Conservation (phyloP, 768 basidiomycete species). For the Fistulinella prunicolor region DNA sequence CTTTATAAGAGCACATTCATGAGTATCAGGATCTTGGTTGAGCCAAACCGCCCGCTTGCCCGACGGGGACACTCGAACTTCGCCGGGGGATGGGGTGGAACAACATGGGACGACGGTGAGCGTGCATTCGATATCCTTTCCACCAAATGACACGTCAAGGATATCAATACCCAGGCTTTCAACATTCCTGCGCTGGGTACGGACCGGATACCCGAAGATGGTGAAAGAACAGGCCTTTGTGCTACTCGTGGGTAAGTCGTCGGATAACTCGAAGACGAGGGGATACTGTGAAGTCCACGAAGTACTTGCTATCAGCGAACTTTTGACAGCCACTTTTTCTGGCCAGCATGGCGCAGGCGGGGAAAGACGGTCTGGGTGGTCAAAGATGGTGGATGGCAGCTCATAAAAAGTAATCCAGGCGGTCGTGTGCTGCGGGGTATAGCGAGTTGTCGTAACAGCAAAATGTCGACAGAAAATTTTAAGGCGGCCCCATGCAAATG, state of each 20-base stretch:
- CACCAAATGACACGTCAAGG: conserved; percentile 14
- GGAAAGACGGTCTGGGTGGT: background rate
- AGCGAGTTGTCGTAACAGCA: conserved; percentile 3
- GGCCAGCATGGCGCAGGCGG: conserved; percentile 15
- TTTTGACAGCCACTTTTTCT: conserved; percentile 1
- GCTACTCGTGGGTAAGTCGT: conserved; percentile 7
- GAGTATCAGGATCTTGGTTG: conserved; percentile 13
- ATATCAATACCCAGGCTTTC: conserved; percentile 1
- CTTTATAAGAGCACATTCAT: conserved; percentile 50
- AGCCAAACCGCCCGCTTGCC: conserved; percentile 24
- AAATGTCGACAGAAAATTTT: conserved; percentile 14
- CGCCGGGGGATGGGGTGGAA: conserved; percentile 10
- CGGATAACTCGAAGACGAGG: conserved; percentile 11
- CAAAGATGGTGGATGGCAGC: conserved; percentile 14
- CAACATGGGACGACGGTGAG: conserved; percentile 6
- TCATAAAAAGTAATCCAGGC: conserved; percentile 13
- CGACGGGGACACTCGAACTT: conserved; percentile 16
- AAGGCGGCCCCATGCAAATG: conserved; percentile 9
- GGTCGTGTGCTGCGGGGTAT: conserved; percentile 1
- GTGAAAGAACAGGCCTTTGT: conserved; percentile 9
- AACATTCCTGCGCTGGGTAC: background rate
- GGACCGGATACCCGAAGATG: conserved; percentile 11
- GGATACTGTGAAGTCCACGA: conserved; percentile 12
- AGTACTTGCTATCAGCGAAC: conserved; percentile 10
- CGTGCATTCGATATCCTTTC: conserved; percentile 1